A percentile compares a stretch with the other conserved stretches of the same genome.
Conservation (phyloP, 176 grass and related monocot species). For the Phyllostachys edulis region DNA sequence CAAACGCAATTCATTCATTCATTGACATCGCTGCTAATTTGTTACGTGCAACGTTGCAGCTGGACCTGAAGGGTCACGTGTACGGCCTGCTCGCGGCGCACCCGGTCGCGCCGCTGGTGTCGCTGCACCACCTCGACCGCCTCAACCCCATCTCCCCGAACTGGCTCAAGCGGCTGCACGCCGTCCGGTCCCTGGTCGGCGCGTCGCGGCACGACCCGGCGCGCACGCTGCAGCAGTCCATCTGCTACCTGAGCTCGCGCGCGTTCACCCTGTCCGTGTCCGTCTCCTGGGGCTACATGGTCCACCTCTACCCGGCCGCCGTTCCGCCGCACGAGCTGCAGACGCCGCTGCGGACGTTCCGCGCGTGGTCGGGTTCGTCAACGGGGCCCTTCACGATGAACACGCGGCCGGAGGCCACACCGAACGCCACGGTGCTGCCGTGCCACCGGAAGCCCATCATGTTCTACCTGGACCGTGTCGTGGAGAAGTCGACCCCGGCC, state of each 20-base stretch:
- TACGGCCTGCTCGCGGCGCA: constrained; percentile 61
- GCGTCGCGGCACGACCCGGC: constrained; percentile 43
- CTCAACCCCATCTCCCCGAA: constrained; percentile 33
- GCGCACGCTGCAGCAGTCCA: constrained; percentile 43
- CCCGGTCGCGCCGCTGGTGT: constrained; percentile 62
- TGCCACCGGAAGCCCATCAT: constrained; percentile 40
- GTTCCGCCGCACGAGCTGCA: constrained; percentile 33
- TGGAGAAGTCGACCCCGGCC: background rate
- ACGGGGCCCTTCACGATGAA: constrained; percentile 49
- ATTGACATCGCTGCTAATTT: too few species aligned
- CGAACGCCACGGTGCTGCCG: constrained; percentile 5
- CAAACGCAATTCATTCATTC: background rate
- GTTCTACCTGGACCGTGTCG: constrained; percentile 41
- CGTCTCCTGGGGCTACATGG: constrained; percentile 63
- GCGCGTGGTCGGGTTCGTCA: constrained; percentile 37
- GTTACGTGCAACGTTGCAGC: background rate
- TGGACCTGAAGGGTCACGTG: constrained; percentile 51
- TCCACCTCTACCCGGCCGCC: constrained; percentile 44
- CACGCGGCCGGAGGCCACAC: constrained; percentile 11
- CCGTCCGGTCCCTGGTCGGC: constrained; percentile 28
- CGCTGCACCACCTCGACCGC: constrained; percentile 54
- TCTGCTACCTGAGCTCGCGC: constrained; percentile 40
- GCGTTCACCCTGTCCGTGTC: constrained; percentile 44
- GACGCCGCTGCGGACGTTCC: constrained; percentile 39
- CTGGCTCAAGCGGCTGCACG: constrained; percentile 24